A percentile compares a stretch with the other conserved stretches of the same genome.
phyloP scores from a whole-genome alignment of 257 asterid genomes.

The Orobanche coerulescens region DNA sequence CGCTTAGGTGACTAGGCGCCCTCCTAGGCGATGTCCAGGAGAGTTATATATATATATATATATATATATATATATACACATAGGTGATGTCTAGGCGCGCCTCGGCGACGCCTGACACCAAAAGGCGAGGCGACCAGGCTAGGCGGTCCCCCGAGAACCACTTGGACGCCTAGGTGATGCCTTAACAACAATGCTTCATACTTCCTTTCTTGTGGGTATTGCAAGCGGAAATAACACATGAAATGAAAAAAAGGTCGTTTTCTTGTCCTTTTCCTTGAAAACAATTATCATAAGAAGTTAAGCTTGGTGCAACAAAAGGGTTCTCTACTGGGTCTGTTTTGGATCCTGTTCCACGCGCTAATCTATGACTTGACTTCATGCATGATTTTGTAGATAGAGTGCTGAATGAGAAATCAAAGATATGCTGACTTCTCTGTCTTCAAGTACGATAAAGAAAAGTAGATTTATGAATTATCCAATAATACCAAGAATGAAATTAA shows the following conservation, averaged over 20 bases:
- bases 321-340: neutral
- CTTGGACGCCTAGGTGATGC: too few relatives aligned
- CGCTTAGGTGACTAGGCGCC: too few relatives aligned
- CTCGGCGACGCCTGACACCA: too few relatives aligned
- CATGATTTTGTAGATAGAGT: slow-evolving; percentile 15
- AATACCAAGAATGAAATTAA: neutral
- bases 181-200: too few relatives aligned
- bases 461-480: slow-evolving; percentile 11
- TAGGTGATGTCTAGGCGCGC: too few relatives aligned
- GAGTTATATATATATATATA: too few relatives aligned
- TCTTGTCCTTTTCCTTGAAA: neutral
- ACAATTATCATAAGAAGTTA: neutral
- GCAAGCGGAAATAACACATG: slow-evolving; percentile 2
- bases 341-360: neutral
- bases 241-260: slow-evolving; percentile 8
- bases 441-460: neutral
- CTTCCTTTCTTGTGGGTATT: slow-evolving; percentile 11
- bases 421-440: neutral
- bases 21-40: too few relatives aligned
- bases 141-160: too few relatives aligned
- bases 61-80: too few relatives aligned
- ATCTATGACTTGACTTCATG: slow-evolving; percentile 1
- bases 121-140: too few relatives aligned
- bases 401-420: slow-evolving; percentile 17
- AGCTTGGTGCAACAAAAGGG: slow-evolving; percentile 17